Conservation (phyloP, 148 eudicot genomes). For the Silene conica region DNA sequence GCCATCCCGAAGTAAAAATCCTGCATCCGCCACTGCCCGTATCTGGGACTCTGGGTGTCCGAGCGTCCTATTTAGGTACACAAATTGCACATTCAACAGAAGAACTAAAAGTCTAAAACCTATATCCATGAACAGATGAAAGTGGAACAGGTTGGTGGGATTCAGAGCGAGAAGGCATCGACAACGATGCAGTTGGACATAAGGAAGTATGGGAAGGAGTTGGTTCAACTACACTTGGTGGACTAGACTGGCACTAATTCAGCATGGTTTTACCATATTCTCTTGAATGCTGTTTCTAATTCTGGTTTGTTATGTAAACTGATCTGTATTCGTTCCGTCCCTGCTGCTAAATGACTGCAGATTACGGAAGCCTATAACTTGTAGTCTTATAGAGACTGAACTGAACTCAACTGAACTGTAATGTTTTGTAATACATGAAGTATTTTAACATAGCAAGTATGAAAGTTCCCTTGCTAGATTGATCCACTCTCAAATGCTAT, state of each 20-base stretch:
- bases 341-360: background rate
- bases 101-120: background rate
- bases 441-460: too few relatives aligned
- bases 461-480: too few relatives aligned
- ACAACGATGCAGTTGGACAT: conserved; percentile 78
- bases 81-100: too few relatives aligned
- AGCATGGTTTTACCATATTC: background rate
- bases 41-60: too few relatives aligned
- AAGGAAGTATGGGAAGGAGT: conserved; percentile 86
- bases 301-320: background rate
- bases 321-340: background rate
- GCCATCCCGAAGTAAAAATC: too few relatives aligned
- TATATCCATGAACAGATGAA: conserved; percentile 50
- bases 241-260: conserved; percentile 62
- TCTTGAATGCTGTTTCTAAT: background rate
- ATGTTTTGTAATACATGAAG: too few relatives aligned
- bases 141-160: conserved; percentile 95
- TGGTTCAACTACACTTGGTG: conserved; percentile 76
- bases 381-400: too few relatives aligned
- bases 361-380: background rate
- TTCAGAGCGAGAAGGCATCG: conserved; percentile 76
- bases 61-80: too few relatives aligned
- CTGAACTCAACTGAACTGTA: too few relatives aligned
- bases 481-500: too few relatives aligned
- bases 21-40: too few relatives aligned